phyloP scores from a whole-genome alignment of 441 rosid species.

The Macaranga tanarius region DNA sequence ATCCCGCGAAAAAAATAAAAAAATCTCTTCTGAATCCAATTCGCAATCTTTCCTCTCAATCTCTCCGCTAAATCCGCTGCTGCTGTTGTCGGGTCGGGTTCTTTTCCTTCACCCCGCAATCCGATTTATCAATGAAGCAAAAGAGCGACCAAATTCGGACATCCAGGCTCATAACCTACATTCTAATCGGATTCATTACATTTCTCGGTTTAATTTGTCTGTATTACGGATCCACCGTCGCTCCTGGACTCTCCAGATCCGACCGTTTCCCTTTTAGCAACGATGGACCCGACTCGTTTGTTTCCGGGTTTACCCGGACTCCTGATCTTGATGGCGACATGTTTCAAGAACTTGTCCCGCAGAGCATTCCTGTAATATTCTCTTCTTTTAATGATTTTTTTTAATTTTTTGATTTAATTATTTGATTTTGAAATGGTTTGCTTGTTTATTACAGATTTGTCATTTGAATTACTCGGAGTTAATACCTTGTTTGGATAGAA shows the following conservation, averaged over 20 bases:
- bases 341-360: slow-evolving; percentile 46
- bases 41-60: too few relatives aligned
- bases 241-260: slow-evolving; percentile 55
- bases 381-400: neutral
- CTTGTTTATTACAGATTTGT: slow-evolving; percentile 51
- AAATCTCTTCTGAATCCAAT: neutral
- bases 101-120: neutral
- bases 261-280: slow-evolving; percentile 12
- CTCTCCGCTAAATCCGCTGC: neutral
- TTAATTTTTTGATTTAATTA: neutral
- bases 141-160: slow-evolving; percentile 46
- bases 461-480: slow-evolving; percentile 75
- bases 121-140: slow-evolving; percentile 44
- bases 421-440: slow-evolving; percentile 9
- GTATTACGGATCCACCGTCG: slow-evolving; percentile 71
- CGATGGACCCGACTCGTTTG: slow-evolving; percentile 44
- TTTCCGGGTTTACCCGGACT: slow-evolving; percentile 27
- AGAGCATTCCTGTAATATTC: slow-evolving; percentile 56
- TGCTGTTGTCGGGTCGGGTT: neutral
- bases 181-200: slow-evolving; percentile 53
- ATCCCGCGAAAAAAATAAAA: too few relatives aligned
- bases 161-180: slow-evolving; percentile 49
- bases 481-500: slow-evolving; percentile 89
- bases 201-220: slow-evolving; percentile 71
- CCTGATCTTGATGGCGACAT: slow-evolving; percentile 35